Evolutionary conservation across 345 rosid genomes (phyloP).

Genomic region (Acer saccharum): DNA sequence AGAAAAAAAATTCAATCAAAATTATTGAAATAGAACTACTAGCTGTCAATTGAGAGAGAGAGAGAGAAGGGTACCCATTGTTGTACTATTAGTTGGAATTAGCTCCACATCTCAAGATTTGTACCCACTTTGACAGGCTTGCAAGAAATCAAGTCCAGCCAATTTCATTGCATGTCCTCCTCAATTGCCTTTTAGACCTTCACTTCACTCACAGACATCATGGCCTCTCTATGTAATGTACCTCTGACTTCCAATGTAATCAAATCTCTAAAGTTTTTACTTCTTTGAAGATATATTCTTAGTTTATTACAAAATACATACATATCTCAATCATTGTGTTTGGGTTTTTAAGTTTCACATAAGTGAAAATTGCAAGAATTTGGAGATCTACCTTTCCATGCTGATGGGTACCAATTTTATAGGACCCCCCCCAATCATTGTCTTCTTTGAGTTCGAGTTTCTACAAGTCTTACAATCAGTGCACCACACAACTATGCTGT

Average conservation of each 20-base stretch:
- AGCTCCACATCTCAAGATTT: conserved; percentile 19
- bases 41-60: conserved; percentile 6
- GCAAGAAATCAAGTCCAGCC: conserved; percentile 19
- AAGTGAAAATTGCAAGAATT: background rate
- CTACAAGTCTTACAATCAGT: no score
- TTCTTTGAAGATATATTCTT: no score
- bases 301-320: no score
- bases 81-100: conserved; percentile 14
- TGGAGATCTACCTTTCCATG: background rate
- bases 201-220: no score
- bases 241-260: no score
- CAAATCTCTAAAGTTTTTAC: no score
- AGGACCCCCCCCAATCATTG: background rate
- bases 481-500: no score
- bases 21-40: conserved; percentile 13
- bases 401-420: background rate
- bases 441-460: background rate
- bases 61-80: background rate
- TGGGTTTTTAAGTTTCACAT: background rate
- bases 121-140: conserved; percentile 35
- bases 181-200: background rate
- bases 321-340: background rate
- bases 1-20: background rate
- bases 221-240: no score
- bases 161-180: background rate